Evolutionary conservation across 148 eudicot species (phyloP).

Genomic region (Silene conica): DNA sequence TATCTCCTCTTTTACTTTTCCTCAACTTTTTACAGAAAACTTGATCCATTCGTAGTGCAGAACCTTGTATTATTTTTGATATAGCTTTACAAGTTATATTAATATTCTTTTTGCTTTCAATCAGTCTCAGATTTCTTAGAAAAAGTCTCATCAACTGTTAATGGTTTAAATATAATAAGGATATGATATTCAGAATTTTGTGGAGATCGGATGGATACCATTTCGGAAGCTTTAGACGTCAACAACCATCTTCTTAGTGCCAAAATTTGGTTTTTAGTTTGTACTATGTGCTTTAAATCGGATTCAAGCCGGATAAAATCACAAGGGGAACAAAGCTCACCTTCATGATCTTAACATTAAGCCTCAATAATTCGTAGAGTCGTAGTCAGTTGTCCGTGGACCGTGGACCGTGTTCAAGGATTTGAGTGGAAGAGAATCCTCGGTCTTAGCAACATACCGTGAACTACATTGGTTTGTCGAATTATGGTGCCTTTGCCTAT

Average conservation of each 20-base stretch:
- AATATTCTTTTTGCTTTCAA: not conserved
- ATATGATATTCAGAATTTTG: not conserved
- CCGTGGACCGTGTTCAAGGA: too few relatives aligned
- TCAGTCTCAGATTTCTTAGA: not conserved
- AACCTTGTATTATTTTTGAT: not conserved
- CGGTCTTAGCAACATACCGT: not conserved
- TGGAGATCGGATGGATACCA: not conserved
- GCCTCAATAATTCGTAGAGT: too few relatives aligned
- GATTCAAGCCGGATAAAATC: too few relatives aligned
- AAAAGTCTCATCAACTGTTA: not conserved
- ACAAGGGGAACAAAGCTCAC: too few relatives aligned
- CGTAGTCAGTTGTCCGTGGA: too few relatives aligned
- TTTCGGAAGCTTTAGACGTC: not conserved
- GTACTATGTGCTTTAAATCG: not conserved
- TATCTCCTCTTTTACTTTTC: conserved; percentile 9
- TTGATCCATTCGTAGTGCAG: conserved; percentile 3
- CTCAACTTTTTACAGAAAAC: not conserved
- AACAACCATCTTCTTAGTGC: not conserved
- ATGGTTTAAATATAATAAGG: not conserved
- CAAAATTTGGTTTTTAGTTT: not conserved
- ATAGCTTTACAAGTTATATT: not conserved
- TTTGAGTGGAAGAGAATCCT: too few relatives aligned
- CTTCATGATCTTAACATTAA: too few relatives aligned
- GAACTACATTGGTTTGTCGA: too few relatives aligned
- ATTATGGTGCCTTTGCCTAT: too few relatives aligned